phyloP scores from a whole-genome alignment of 192 early-diverging fungal genomes.

The Coemansia sp. region DNA sequence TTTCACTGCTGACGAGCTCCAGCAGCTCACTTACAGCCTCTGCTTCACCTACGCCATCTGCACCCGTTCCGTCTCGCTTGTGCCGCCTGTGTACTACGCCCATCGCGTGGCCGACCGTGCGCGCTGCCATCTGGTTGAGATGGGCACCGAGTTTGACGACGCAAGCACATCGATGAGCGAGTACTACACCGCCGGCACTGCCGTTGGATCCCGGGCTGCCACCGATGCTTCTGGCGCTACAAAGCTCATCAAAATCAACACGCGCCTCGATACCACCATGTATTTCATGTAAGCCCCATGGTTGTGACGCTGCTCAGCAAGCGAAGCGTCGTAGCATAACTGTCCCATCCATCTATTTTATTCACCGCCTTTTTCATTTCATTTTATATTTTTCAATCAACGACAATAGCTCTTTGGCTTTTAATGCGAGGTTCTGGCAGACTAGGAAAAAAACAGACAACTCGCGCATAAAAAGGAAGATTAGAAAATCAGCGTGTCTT shows the following conservation, averaged over 20 bases:
- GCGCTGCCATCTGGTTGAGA: slow-evolving; percentile 68
- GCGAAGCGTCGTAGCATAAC: too few relatives aligned
- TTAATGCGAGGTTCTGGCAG: too few relatives aligned
- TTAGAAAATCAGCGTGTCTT: too few relatives aligned
- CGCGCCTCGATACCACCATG: slow-evolving; percentile 20
- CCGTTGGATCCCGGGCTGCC: background rate
- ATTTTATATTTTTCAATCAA: too few relatives aligned
- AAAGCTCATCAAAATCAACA: slow-evolving; percentile 26
- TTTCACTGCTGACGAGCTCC: slow-evolving; percentile 76
- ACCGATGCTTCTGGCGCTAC: slow-evolving; percentile 16
- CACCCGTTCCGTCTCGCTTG: slow-evolving; percentile 83
- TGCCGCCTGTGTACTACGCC: slow-evolving; percentile 91
- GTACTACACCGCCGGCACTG: slow-evolving; percentile 33
- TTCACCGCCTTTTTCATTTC: background rate
- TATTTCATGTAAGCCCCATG: slow-evolving; percentile 29
- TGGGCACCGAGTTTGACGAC: slow-evolving; percentile 44
- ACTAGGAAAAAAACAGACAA: too few relatives aligned
- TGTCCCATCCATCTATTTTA: background rate
- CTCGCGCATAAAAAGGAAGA: too few relatives aligned
- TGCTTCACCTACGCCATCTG: slow-evolving; percentile 89
- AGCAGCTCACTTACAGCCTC: slow-evolving; percentile 83
- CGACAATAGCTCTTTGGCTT: too few relatives aligned
- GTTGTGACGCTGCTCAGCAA: background rate
- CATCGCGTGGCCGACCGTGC: slow-evolving; percentile 86
- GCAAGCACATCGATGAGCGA: slow-evolving; percentile 29